phyloP scores from a whole-genome alignment of 306 rosid genomes.

The Vigna mungo region DNA sequence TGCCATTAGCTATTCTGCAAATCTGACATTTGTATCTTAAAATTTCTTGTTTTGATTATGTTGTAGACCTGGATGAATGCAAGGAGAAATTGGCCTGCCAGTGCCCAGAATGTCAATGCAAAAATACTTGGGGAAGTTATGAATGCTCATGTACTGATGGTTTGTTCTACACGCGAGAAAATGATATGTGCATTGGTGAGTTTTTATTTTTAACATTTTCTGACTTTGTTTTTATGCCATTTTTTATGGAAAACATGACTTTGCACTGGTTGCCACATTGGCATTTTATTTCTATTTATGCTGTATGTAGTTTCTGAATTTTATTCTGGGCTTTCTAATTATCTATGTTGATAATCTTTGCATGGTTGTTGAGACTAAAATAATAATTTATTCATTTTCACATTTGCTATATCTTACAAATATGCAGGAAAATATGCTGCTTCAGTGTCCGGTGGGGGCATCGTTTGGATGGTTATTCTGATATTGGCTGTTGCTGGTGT shows the following conservation, averaged over 20 bases:
- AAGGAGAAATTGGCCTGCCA: constrained; percentile 79
- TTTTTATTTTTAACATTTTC: neutral
- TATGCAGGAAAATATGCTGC: constrained; percentile 50
- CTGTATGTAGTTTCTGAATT: neutral
- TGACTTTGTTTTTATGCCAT: constrained; percentile 26
- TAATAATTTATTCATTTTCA: neutral
- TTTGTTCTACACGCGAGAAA: constrained; percentile 67
- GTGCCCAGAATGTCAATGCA: constrained; percentile 87
- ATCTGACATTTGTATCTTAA: neutral
- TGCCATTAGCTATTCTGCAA: constrained; percentile 9
- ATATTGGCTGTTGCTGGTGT: constrained; percentile 67
- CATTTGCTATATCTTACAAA: constrained; percentile 18
- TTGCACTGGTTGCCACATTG: constrained; percentile 2
- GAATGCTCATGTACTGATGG: constrained; percentile 77
- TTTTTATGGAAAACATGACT: constrained; percentile 25
- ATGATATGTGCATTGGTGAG: constrained; percentile 88
- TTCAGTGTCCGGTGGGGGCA: constrained; percentile 56
- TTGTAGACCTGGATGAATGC: constrained; percentile 87
- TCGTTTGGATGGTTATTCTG: constrained; percentile 68
- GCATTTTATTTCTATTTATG: neutral
- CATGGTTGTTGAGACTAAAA: neutral
- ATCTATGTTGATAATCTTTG: constrained; percentile 6
- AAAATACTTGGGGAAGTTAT: constrained; percentile 92
- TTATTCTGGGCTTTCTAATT: constrained; percentile 6
- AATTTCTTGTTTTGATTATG: constrained; percentile 33